Evolutionary conservation across 1,139 yeast species (phyloP), one percentile per base, ranked within the genome.

Genomic region (Candida sanyaensis): DNA sequence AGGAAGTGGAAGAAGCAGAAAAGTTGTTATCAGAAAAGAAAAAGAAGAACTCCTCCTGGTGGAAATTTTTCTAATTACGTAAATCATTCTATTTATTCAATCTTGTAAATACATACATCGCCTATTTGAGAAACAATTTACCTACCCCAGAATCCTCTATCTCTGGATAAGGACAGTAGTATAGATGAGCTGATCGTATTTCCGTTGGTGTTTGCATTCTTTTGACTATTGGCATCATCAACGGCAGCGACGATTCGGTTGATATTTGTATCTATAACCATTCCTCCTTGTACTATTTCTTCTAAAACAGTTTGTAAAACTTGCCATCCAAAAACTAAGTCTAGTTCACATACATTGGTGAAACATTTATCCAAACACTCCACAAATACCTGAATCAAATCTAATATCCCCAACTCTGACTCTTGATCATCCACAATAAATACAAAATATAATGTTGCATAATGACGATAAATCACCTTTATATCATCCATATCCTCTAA

Each of bases 271-370:
- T 93, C 99, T 36, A 95, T 89, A n/a, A 93, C 99, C 96, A 95
- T 86, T 0, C 99, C 99, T 28, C 98, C 99, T 63, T 93, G 99
- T 1, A 93, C 87, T 37, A 93, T 88, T 60, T 95, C 98, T 61
- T 87, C 93, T 47, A 93, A 69, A 4, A 93, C 97, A 1, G 96
- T 87, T 62, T 93, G 96, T 39, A 93, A 71, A 11, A 91, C 96
- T 66, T 93, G 97, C 97, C 98, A 93, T 26, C 97, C 97, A 66
- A 91, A 92, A 24, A 95, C 97, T 57, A 93, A 75, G 65, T 93
- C 99, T 55, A 93, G 76, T 64, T 93, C 99, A 65, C 97, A 92
- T 6, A 93, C 99, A 59, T 92, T 92, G 54, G 85, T 84, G 67
- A 93, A 93, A 65, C 99, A 93, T 53, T 87, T 82, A 64, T 93